Evolutionary conservation across 352 stramenopile genomes (phyloP).

Genomic region (Globisporangium parvum): DNA sequence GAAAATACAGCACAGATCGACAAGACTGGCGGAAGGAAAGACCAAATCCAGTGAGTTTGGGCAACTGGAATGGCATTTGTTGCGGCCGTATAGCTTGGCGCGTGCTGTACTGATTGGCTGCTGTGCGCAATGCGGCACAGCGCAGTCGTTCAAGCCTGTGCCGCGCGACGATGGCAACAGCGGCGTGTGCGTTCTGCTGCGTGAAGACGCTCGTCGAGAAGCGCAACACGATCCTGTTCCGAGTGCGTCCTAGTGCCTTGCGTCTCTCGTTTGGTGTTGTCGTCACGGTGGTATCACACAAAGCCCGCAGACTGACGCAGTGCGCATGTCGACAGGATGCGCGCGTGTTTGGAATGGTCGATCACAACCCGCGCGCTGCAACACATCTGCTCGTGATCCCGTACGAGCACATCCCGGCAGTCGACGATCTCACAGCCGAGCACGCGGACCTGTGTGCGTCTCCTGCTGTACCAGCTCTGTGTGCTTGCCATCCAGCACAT

Average conservation of each 20-base stretch:
- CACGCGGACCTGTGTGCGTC: conserved; percentile 39
- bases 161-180: background rate
- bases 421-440: conserved; percentile 36
- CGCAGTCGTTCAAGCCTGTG: too few species aligned
- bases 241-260: conserved; percentile 17
- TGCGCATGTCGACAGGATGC: conserved; percentile 30
- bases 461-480: background rate
- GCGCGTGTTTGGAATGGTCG: conserved; percentile 48
- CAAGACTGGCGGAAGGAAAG: too few species aligned
- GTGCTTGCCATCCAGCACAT: background rate
- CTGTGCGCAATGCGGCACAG: too few species aligned
- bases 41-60: too few species aligned
- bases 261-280: background rate
- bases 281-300: background rate
- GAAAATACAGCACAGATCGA: too few species aligned
- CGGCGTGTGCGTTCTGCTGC: conserved; percentile 53
- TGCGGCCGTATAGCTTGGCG: too few species aligned
- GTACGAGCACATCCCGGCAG: conserved; percentile 46
- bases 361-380: conserved; percentile 46
- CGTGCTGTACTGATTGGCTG: too few species aligned
- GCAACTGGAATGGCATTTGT: too few species aligned
- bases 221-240: conserved; percentile 50
- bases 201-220: conserved; percentile 31
- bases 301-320: background rate
- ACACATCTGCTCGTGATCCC: conserved; percentile 62